Base-by-base conservation (phyloP, 257 asterid genomes). In the Leonotis leonurus region DNA sequence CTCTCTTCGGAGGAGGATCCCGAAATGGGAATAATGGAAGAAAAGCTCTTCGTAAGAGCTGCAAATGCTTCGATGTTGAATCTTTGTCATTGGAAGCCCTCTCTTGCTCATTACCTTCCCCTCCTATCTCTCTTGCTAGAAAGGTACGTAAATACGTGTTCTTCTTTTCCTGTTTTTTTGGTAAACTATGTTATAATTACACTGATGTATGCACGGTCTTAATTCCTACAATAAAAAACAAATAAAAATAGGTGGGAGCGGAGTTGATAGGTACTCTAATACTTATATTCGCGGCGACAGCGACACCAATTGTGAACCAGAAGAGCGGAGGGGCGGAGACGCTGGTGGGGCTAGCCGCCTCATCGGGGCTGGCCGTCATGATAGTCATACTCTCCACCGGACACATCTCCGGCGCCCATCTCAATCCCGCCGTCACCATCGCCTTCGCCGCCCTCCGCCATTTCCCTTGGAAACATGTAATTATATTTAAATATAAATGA, bases 351-450 rank as follows among this genome's bases (percentile, higher is more conserved):
- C 68, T 77, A 17, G 94, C 96, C 0, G 87, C 81, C 3, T 73
- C 96, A 21, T 26, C 83, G 1, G 98, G 98, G 0, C 86, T 91
- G 2, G 96, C 98, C n/a, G 96, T 82, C 17, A 91, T 88, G 95
- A 72, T 88, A 33, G 89, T 91, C 11, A 86, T 91, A 39, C 88
- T 88, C 11, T 83, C 98, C n/a, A 91, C 95, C 0, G 96, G 98
- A 8, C 98, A 91, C 70, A 91, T 91, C 75, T 91, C 98, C 8
- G 98, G 98, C 12, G 98, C 98, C 1, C 96, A 91, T 64, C 85
- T 91, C 63, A 91, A 91, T 74, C 98, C 98, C 1, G 72, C 95
- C 0, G 39, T 91, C 50, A 91, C 98, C n/a, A 73, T 91, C 55
- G 95, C 95, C 45, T 91, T 91, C 65, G 98, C 96, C 17, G 88